Evolutionary conservation across 2,329 filamentous ascomycete species (phyloP).

Genomic region (Phyllosticta ampelicida): DNA sequence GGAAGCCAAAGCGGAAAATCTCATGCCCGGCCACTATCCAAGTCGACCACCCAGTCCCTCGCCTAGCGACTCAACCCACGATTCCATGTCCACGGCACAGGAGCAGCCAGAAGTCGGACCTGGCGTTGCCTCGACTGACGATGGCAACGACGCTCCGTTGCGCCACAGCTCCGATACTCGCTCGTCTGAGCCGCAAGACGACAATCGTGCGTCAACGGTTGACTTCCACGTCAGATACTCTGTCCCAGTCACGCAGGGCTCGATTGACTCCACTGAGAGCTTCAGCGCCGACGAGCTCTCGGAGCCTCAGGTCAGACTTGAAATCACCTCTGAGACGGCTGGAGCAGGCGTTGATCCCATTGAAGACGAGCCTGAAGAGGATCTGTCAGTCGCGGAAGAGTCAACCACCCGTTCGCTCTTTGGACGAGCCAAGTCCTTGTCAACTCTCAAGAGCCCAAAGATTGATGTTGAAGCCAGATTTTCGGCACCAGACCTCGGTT

Average conservation of each 20-base stretch:
- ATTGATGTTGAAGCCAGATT: slow-evolving; percentile 1
- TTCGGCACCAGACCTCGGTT: slow-evolving; percentile 1
- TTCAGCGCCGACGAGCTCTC: neutral
- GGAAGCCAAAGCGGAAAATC: slow-evolving; percentile 7
- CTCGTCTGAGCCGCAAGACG: neutral
- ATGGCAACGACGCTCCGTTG: neutral
- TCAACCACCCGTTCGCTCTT: neutral
- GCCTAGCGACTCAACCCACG: neutral
- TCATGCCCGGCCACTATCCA: neutral
- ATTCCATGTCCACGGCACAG: slow-evolving; percentile 1
- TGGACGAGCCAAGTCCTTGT: slow-evolving; percentile 5
- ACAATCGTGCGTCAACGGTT: slow-evolving; percentile 16
- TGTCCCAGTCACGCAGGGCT: slow-evolving; percentile 19
- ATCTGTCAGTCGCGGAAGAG: slow-evolving; percentile 8
- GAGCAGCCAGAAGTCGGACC: neutral
- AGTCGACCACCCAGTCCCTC: neutral
- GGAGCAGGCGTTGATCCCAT: neutral
- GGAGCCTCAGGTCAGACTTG: slow-evolving; percentile 15
- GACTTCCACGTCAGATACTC: slow-evolving; percentile 21
- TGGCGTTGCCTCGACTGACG: neutral
- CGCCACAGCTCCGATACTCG: neutral
- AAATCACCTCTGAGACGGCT: slow-evolving; percentile 5
- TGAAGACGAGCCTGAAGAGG: neutral
- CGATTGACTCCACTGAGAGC: neutral
- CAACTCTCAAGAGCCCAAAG: neutral